Evolutionary conservation across 2,329 filamentous ascomycete genomes (phyloP), one percentile per base, ranked within the genome.

Genomic region (Ophiostoma quercus): DNA sequence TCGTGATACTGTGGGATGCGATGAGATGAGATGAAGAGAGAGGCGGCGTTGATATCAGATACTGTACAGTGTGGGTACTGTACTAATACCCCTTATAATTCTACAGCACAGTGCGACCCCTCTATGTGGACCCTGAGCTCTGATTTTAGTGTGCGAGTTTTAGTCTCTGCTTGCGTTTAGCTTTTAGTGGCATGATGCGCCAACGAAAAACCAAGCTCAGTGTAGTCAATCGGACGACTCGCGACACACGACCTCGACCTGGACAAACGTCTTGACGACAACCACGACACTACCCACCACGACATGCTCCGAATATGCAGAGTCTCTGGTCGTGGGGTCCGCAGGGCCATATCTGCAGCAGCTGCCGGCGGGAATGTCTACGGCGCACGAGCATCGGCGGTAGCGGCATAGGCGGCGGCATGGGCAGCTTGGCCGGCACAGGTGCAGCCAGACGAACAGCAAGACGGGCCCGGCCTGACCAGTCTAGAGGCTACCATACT

Each of bases 271-370:
- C 47, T n/a, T 29, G 11, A 34, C 29, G 14, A n/a, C 29, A n/a
- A 34, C 25, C 29, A n/a, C 51, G 19, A 29, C 29, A 34, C 57
- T 19, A 5, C 22, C 12, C 16, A 69, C 69, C 25, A 43, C 6
- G 71, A 74, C 70, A 80, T 80, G 81, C 77, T 73, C 75, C 76
- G 74, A 80, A 77, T 76, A 93, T 92, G 90, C 87, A 87, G 79
- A 83, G 84, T 73, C 77, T 92, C 74, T 90, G 88, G 88, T 88
- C 87, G 78, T 85, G 88, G 80, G 85, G 87, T 80, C 83, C 84
- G 75, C 85, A 85, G 83, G 84, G 83, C 79, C 85, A 84, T 79
- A 83, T 84, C 74, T 91, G 88, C 75, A 90, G 87, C 80, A 84
- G 84, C 79, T 91, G 88, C 80, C 82, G 84, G 74, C 82, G 85